Conservation (phyloP, 2,329 filamentous ascomycete genomes). For the Cephalotrichum gorgonifer region DNA sequence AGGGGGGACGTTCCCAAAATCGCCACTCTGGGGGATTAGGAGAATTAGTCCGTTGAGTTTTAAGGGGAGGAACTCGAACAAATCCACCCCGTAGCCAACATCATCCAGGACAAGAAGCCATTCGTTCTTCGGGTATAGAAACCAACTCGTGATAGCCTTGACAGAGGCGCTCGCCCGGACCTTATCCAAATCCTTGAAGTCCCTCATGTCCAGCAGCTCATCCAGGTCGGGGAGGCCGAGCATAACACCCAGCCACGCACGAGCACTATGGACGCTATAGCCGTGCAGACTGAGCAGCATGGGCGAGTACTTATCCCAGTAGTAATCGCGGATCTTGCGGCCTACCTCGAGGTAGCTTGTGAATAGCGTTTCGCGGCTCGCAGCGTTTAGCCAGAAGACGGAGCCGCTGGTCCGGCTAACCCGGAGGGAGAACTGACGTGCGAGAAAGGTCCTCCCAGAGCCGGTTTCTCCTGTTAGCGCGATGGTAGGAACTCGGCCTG, state of each 20-base stretch:
- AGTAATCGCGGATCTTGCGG: background rate
- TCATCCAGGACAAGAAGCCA: conserved; percentile 5
- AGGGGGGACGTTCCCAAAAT: background rate
- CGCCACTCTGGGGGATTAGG: background rate
- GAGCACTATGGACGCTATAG: background rate
- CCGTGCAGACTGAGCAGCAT: background rate
- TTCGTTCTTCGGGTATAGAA: background rate
- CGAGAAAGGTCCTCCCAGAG: background rate
- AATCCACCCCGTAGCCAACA: background rate
- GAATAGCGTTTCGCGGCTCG: conserved; percentile 2
- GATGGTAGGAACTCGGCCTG: background rate
- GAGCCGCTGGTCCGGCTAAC: conserved; percentile 1
- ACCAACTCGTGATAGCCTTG: conserved; percentile 1
- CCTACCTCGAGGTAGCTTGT: conserved; percentile 4
- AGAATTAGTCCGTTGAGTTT: background rate
- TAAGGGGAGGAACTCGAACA: conserved; percentile 1
- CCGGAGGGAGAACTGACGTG: background rate
- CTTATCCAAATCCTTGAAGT: background rate
- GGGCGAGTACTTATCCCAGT: conserved; percentile 1
- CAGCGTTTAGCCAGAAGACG: conserved; percentile 3
- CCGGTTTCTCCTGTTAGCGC: background rate
- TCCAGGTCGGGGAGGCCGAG: conserved; percentile 2
- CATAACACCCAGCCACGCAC: background rate
- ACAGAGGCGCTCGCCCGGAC: background rate
- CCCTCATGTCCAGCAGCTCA: background rate